phyloP scores from a whole-genome alignment of 441 rosid genomes.

The Rhodomyrtus psidioides region DNA sequence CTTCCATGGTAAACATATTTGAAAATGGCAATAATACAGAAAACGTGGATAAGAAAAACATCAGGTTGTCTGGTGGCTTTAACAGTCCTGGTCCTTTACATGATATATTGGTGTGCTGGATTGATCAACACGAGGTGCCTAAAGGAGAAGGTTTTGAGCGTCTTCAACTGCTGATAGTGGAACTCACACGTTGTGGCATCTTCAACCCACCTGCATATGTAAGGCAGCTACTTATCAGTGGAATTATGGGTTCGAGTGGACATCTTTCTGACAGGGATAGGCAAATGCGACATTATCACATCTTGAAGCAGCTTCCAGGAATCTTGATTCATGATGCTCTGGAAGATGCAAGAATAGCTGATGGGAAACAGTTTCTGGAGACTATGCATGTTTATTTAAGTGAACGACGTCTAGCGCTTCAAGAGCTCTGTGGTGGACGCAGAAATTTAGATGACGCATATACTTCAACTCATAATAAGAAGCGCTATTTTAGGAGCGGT shows the following conservation, averaged over 20 bases:
- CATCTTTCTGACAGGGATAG: conserved; percentile 43
- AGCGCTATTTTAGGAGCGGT: conserved; percentile 30
- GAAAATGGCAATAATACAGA: conserved; percentile 22
- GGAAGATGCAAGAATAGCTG: conserved; percentile 64
- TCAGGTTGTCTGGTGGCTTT: conserved; percentile 41
- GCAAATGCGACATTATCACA: conserved; percentile 65
- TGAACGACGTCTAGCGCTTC: conserved; percentile 80
- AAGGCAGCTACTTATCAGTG: conserved; percentile 90
- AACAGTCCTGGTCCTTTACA: conserved; percentile 95
- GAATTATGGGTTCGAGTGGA: conserved; percentile 59
- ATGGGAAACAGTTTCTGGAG: conserved; percentile 53
- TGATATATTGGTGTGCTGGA: conserved; percentile 96
- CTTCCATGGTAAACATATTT: conserved; percentile 20
- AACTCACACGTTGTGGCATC: conserved; percentile 78
- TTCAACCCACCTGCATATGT: conserved; percentile 91
- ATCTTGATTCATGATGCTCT: conserved; percentile 47
- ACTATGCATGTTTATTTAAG: conserved; percentile 65
- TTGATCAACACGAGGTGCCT: conserved; percentile 91
- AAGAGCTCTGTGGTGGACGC: conserved; percentile 25
- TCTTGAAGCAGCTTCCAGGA: conserved; percentile 88
- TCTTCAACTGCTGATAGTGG: conserved; percentile 71
- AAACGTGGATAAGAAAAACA: conserved; percentile 10
- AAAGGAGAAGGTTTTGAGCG: conserved; percentile 73
- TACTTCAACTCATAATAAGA: conserved; percentile 37
- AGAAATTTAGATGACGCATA: conserved; percentile 22